Evolutionary conservation across 179 eudicot species (phyloP).

Genomic region (Drosera spatulata): DNA sequence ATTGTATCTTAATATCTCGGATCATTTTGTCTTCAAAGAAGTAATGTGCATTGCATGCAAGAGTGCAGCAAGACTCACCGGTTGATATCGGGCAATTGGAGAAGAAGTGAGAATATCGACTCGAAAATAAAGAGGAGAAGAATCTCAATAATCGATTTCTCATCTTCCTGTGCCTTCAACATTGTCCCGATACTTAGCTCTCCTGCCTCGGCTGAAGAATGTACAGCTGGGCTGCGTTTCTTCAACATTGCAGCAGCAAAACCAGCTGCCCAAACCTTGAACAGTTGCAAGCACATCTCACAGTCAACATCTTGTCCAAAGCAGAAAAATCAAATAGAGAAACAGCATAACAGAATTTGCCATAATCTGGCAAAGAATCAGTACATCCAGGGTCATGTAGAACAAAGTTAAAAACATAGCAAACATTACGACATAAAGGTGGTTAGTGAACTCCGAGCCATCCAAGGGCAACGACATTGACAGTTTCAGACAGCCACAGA

Average conservation of each 20-base stretch:
- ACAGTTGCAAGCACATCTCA: not conserved
- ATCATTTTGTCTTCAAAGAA: no score
- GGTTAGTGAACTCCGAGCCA: no score
- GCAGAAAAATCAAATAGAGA: not conserved
- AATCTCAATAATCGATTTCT: slow-evolving; percentile 34
- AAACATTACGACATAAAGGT: no score
- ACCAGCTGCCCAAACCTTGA: slow-evolving; percentile 98
- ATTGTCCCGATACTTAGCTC: slow-evolving; percentile 10
- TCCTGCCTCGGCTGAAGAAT: slow-evolving; percentile 24
- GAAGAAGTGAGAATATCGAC: slow-evolving; percentile 56
- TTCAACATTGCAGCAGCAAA: slow-evolving; percentile 80
- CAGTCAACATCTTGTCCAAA: not conserved
- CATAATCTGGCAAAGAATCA: no score
- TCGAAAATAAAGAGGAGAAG: slow-evolving; percentile 45
- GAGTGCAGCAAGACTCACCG: slow-evolving; percentile 27
- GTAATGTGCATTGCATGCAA: no score
- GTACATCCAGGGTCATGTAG: no score
- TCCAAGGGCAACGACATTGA: no score
- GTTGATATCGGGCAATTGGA: slow-evolving; percentile 51
- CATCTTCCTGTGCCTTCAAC: slow-evolving; percentile 25
- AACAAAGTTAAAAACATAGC: no score
- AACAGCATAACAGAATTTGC: no score
- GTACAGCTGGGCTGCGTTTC: slow-evolving; percentile 50
- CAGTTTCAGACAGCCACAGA: no score
- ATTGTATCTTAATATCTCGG: no score